Conservation (phyloP, 2,329 filamentous ascomycete species). For the Intubia oerlemansii region DNA sequence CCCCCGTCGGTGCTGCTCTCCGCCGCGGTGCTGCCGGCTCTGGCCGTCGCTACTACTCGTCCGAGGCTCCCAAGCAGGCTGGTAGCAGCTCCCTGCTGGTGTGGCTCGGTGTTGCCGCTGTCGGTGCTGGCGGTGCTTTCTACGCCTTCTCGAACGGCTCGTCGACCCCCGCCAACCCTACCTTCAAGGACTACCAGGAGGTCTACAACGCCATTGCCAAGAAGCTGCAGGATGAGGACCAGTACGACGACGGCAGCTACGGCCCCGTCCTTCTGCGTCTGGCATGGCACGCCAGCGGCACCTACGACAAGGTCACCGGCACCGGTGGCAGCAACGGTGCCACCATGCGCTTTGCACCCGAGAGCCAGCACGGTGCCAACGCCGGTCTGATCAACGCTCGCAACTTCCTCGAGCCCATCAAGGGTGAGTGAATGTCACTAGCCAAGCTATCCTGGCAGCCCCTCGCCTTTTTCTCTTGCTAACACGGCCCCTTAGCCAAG, state of each 20-base stretch:
- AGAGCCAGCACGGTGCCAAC: conserved; percentile 81
- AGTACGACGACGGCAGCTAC: conserved; percentile 94
- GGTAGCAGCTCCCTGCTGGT: conserved; percentile 20
- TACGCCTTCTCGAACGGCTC: conserved; percentile 38
- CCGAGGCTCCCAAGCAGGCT: conserved; percentile 34
- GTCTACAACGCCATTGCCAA: conserved; percentile 77
- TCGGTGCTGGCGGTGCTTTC: conserved; percentile 41
- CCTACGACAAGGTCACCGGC: conserved; percentile 68
- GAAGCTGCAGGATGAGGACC: conserved; percentile 66
- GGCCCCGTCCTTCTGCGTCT: conserved; percentile 78
- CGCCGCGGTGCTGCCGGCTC: conserved; percentile 30
- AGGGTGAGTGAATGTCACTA: conserved; percentile 42
- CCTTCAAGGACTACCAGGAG: conserved; percentile 78
- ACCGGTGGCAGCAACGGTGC: conserved; percentile 93
- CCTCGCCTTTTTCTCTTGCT: not conserved
- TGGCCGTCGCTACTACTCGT: conserved; percentile 61
- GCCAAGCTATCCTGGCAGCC: not conserved
- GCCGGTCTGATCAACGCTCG: conserved; percentile 71
- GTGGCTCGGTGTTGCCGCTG: conserved; percentile 37
- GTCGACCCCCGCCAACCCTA: conserved; percentile 37
- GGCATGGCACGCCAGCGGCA: conserved; percentile 87
- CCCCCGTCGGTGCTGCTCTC: conserved; percentile 41
- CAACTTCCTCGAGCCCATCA: conserved; percentile 83
- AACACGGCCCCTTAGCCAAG: conserved; percentile 24
- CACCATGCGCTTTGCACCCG: conserved; percentile 87